Conservation (phyloP, 768 basidiomycete genomes). For the Agrocybe chaxingu region DNA sequence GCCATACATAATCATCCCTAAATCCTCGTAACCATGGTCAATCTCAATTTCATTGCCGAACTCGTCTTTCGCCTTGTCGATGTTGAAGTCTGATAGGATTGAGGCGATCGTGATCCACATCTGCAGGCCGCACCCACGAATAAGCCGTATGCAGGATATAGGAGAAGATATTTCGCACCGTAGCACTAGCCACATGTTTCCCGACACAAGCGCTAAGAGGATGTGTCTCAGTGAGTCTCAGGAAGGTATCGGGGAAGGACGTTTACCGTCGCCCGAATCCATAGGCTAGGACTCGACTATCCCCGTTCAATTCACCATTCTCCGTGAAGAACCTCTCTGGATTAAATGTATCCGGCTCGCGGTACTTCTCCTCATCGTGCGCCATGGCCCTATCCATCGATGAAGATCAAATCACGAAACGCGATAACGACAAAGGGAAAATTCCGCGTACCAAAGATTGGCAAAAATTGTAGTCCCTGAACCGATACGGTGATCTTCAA, state of each 20-base stretch:
- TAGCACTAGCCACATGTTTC: no score
- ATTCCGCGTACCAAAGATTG: slow-evolving; percentile 12
- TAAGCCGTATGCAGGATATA: no score
- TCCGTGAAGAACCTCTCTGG: slow-evolving; percentile 19
- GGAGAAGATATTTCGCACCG: no score
- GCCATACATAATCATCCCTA: no score
- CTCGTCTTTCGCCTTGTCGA: slow-evolving; percentile 5
- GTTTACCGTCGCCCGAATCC: slow-evolving; percentile 12
- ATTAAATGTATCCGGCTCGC: slow-evolving; percentile 18
- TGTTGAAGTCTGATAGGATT: neutral
- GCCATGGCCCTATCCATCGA: slow-evolving; percentile 9
- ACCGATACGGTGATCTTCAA: neutral
- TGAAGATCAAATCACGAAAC: no score
- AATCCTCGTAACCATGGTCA: neutral
- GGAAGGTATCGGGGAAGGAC: no score
- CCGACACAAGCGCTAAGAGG: no score
- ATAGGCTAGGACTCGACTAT: slow-evolving; percentile 6
- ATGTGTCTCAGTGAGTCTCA: no score
- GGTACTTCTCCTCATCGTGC: slow-evolving; percentile 17
- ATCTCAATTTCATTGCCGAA: slow-evolving; percentile 9
- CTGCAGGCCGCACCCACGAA: neutral
- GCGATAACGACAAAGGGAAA: neutral
- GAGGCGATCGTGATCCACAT: slow-evolving; percentile 4
- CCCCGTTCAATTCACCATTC: slow-evolving; percentile 7
- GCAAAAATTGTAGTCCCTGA: slow-evolving; percentile 6